Evolutionary conservation across 495 filamentous ascomycete genomes (phyloP).

Genomic region (Neurospora africana): DNA sequence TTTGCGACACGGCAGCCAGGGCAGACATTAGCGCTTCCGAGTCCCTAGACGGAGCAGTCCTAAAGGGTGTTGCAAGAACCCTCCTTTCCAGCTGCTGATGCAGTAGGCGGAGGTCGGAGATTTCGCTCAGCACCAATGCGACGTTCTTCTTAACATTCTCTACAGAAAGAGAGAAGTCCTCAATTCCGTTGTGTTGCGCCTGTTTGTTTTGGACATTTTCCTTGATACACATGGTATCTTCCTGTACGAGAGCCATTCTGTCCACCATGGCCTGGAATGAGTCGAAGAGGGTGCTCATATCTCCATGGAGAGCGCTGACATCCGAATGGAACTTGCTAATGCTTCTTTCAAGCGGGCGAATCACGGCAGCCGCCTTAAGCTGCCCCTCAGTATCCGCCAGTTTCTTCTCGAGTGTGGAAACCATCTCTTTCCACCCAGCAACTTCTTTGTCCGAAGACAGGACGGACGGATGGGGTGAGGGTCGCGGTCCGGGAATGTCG

Average conservation of each 20-base stretch:
- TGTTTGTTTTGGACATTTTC: neutral
- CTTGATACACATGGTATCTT: neutral
- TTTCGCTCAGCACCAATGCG: neutral
- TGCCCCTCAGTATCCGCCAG: constrained; percentile 7
- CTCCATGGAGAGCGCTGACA: constrained; percentile 1
- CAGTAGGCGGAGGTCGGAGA: neutral
- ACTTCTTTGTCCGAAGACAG: neutral
- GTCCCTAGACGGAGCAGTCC: neutral
- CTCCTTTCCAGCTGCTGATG: neutral
- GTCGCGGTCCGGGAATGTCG: neutral
- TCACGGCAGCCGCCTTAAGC: neutral
- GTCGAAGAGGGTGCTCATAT: constrained; percentile 1
- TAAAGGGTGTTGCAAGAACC: neutral
- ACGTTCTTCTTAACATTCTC: constrained; percentile 10
- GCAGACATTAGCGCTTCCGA: neutral
- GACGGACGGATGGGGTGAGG: neutral
- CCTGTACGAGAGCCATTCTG: neutral
- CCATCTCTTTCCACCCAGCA: neutral
- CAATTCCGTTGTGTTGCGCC: neutral
- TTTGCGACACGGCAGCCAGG: neutral
- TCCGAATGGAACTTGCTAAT: constrained; percentile 1
- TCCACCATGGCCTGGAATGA: constrained; percentile 11
- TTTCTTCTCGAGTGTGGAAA: constrained; percentile 2
- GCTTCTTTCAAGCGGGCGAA: neutral
- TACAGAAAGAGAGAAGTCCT: constrained; percentile 1